phyloP scores from a whole-genome alignment of 192 early-diverging fungal genomes.

The Coemansia umbellata region DNA sequence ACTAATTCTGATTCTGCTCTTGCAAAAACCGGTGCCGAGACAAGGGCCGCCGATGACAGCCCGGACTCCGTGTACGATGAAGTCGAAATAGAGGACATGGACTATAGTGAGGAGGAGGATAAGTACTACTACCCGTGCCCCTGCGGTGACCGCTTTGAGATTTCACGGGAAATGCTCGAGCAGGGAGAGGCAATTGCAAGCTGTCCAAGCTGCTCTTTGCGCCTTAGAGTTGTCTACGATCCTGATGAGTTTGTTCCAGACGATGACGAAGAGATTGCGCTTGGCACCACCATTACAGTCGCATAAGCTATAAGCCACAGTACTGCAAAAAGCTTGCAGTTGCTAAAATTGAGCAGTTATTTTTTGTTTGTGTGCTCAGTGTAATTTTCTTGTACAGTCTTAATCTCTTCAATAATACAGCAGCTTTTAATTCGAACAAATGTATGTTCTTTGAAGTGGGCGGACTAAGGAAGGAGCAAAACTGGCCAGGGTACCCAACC shows the following conservation, averaged over 20 bases:
- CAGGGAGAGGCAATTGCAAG: constrained; percentile 84
- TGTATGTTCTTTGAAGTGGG: too few species aligned
- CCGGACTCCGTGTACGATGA: constrained; percentile 53
- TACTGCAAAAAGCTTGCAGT: too few species aligned
- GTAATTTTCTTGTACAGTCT: too few species aligned
- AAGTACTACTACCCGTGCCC: constrained; percentile 93
- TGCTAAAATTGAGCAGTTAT: too few species aligned
- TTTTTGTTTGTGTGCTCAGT: too few species aligned
- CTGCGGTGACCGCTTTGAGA: constrained; percentile 93
- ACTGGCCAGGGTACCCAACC: too few species aligned
- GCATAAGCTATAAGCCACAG: too few species aligned
- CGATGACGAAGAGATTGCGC: constrained; percentile 27
- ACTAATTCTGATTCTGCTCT: not conserved
- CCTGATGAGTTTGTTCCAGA: constrained; percentile 43
- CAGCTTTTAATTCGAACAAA: too few species aligned
- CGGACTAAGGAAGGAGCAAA: too few species aligned
- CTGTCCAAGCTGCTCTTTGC: constrained; percentile 91
- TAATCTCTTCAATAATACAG: too few species aligned
- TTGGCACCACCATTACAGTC: constrained; percentile 20
- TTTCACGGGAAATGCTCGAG: constrained; percentile 70
- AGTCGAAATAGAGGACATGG: constrained; percentile 85
- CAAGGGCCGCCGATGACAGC: not conserved
- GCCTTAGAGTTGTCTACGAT: constrained; percentile 89
- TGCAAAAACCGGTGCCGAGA: too few species aligned
- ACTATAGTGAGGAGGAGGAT: constrained; percentile 79